A percentile compares a stretch with the other conserved stretches of the same genome.
Evolutionary conservation across 1,284 basidiomycete genomes (phyloP).

Genomic region (Papiliotrema nemorosa): DNA sequence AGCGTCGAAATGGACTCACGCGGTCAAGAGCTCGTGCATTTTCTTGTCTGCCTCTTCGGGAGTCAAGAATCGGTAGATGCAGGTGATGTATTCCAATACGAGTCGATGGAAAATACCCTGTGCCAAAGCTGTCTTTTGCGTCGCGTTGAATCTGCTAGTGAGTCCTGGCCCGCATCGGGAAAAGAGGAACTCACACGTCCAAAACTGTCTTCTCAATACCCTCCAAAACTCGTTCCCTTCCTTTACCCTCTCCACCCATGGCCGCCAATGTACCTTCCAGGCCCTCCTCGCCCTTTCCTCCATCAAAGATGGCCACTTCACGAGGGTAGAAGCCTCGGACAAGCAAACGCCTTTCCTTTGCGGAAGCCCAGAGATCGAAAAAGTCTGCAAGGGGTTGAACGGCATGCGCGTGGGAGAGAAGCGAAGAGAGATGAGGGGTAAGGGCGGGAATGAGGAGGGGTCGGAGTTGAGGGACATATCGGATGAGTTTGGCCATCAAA

Average conservation of each 20-base stretch:
- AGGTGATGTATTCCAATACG: constrained; percentile 48
- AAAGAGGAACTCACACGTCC: constrained; percentile 60
- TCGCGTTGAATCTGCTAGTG: constrained; percentile 69
- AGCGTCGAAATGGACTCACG: constrained; percentile 18
- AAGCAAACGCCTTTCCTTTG: constrained; percentile 72
- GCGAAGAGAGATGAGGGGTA: constrained; percentile 64
- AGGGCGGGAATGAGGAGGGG: constrained; percentile 67
- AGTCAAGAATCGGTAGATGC: constrained; percentile 42
- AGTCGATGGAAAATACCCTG: constrained; percentile 81
- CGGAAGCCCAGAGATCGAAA: constrained; percentile 77
- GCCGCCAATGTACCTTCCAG: constrained; percentile 64
- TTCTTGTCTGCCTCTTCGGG: constrained; percentile 44
- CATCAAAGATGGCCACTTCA: constrained; percentile 73
- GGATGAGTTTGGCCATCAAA: constrained; percentile 76
- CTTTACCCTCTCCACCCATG: constrained; percentile 56
- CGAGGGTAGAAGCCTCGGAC: constrained; percentile 84
- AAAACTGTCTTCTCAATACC: constrained; percentile 68
- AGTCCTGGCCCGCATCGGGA: not conserved
- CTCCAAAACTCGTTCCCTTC: constrained; percentile 62
- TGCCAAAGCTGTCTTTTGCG: constrained; percentile 79
- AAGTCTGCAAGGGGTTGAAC: constrained; percentile 76
- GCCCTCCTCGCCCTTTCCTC: constrained; percentile 57
- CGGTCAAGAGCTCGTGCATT: constrained; percentile 47
- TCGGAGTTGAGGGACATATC: constrained; percentile 67
- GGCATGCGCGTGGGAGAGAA: constrained; percentile 78